phyloP scores from a whole-genome alignment of 371 early-diverging fungal species.

The Apophysomyces elegans region DNA sequence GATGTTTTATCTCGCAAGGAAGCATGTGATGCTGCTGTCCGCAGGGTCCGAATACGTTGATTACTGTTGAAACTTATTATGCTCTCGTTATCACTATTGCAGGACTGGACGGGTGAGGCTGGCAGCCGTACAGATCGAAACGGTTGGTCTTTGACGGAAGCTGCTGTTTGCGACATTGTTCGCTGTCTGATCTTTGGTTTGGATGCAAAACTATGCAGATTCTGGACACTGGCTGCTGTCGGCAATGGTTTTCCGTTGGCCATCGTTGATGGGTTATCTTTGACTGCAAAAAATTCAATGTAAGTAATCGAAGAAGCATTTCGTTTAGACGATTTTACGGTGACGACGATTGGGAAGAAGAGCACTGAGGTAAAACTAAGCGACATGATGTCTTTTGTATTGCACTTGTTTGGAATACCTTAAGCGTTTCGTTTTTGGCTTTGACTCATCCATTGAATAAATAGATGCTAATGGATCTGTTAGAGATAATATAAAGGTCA shows the following conservation, averaged over 20 bases:
- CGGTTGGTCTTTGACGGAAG: conserved; percentile 3
- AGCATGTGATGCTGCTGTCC: conserved; percentile 31
- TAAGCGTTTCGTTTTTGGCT: conserved; percentile 4
- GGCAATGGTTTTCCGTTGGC: not conserved
- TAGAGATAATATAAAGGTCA: not conserved
- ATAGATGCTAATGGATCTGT: conserved; percentile 1
- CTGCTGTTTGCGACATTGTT: conserved; percentile 23
- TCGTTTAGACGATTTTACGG: not conserved
- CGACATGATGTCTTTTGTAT: not conserved
- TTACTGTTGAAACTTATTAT: not conserved
- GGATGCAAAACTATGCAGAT: conserved; percentile 1
- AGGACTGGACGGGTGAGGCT: not conserved
- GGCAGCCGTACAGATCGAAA: conserved; percentile 7
- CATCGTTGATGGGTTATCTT: not conserved
- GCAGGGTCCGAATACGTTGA: conserved; percentile 23
- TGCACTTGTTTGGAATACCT: not conserved
- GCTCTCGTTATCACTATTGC: conserved; percentile 1
- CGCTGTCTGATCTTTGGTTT: conserved; percentile 18
- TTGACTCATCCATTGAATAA: conserved; percentile 4
- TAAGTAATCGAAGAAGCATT: not conserved
- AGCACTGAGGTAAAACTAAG: conserved; percentile 1
- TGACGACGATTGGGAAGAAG: conserved; percentile 9
- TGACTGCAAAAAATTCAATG: not conserved
- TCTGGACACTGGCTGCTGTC: not conserved
- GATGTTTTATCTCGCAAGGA: not conserved